A percentile compares a stretch with the other conserved stretches of the same genome.
These are phyloP conservation scores for Athelia psychrophila DNA, from an alignment of 1,284 basidiomycete genomes.

Conservation along the genomic window DNA sequence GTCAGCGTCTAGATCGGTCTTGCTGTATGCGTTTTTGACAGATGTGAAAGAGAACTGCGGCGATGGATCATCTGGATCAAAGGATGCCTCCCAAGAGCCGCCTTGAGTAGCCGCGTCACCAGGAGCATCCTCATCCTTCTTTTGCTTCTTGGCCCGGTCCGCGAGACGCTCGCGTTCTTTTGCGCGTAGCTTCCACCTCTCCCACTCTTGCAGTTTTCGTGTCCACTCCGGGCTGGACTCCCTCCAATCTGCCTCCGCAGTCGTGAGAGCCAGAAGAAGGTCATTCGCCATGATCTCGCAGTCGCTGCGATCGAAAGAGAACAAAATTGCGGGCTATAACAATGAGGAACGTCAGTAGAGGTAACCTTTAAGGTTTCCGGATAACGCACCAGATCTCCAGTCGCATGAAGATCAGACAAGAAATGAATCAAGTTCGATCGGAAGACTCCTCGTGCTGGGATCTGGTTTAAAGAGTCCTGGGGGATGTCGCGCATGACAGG, in stretches of 20 bases:
- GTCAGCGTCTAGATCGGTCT: constrained; percentile 47
- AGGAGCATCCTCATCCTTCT: constrained; percentile 34
- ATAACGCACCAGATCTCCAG: constrained; percentile 47
- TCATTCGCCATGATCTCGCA: constrained; percentile 52
- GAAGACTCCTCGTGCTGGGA: constrained; percentile 29
- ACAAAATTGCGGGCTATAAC: constrained; percentile 60
- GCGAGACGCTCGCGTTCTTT: constrained; percentile 43
- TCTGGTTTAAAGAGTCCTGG: constrained; percentile 22
- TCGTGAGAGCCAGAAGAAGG: constrained; percentile 34
- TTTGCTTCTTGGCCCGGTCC: constrained; percentile 32
- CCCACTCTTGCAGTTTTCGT: constrained; percentile 47
- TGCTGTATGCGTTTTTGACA: constrained; percentile 37
- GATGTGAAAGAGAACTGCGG: constrained; percentile 59
- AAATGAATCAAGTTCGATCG: constrained; percentile 44
- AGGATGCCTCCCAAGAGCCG: constrained; percentile 47
- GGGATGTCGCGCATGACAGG: constrained; percentile 22
- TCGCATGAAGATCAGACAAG: constrained; percentile 50
- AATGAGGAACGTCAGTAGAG: constrained; percentile 4
- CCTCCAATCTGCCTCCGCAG: constrained; percentile 50
- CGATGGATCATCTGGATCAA: constrained; percentile 56
- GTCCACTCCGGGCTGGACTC: constrained; percentile 44
- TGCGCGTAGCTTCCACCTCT: constrained; percentile 42
- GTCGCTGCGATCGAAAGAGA: constrained; percentile 58
- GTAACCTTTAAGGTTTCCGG: neutral
- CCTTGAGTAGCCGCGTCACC: constrained; percentile 16